Conservation (phyloP, 345 rosid species). For the Toxicodendron radicans region DNA sequence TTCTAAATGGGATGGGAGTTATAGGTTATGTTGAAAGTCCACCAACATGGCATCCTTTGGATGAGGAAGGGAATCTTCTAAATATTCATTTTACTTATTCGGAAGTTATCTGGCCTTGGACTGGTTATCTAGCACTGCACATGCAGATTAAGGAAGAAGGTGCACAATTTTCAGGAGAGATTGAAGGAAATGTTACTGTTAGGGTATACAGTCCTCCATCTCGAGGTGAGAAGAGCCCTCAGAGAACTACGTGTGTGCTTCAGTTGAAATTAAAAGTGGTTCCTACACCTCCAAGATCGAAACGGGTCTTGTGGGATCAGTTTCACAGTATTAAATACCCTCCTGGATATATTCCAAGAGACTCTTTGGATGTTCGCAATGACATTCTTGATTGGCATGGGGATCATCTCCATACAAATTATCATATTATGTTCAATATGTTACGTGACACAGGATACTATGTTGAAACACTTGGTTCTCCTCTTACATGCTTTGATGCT, state of each 20-base stretch:
- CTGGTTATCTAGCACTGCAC: conserved; percentile 93
- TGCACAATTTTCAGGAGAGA: conserved; percentile 73
- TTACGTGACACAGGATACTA: conserved; percentile 88
- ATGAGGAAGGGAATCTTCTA: conserved; percentile 86
- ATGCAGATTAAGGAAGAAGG: conserved; percentile 99
- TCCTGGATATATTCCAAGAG: conserved; percentile 98
- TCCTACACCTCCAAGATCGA: conserved; percentile 87
- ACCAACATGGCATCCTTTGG: conserved; percentile 89
- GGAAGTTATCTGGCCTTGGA: conserved; percentile 97
- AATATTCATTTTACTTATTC: conserved; percentile 82
- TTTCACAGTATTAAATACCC: conserved; percentile 96
- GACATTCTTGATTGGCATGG: conserved; percentile 99
- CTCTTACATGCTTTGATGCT: conserved; percentile 95
- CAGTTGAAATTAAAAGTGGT: conserved; percentile 79
- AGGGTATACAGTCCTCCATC: conserved; percentile 74
- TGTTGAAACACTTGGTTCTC: conserved; percentile 96
- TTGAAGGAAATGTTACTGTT: conserved; percentile 81
- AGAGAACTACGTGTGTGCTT: conserved; percentile 73
- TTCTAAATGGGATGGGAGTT: conserved; percentile 97
- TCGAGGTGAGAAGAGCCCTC: conserved; percentile 59
- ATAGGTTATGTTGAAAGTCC: conserved; percentile 77
- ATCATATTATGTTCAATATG: conserved; percentile 92
- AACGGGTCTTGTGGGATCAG: conserved; percentile 95
- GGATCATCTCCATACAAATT: conserved; percentile 97
- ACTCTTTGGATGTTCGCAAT: conserved; percentile 95